phyloP scores from a whole-genome alignment of 208 protist species.

The Leishmania martiniquensis region DNA sequence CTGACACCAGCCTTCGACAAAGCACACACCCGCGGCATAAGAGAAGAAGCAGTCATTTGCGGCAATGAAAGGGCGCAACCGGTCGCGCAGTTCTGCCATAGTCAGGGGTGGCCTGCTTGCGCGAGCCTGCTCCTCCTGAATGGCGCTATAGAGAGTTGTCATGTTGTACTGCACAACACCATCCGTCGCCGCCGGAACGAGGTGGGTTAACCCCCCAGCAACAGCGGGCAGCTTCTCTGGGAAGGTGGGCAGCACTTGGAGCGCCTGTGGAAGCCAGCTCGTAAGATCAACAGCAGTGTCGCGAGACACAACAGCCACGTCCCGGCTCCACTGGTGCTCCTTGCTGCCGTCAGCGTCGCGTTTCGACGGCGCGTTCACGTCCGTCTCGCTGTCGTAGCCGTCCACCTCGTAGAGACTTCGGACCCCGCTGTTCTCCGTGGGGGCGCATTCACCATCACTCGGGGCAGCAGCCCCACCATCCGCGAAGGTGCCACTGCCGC shows the following conservation, averaged over 20 bases:
- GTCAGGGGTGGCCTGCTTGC: conserved; percentile 43
- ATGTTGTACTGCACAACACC: conserved; percentile 81
- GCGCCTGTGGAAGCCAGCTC: conserved; percentile 62
- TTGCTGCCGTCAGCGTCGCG: not conserved
- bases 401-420: conserved; percentile 1
- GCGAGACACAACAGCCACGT: conserved; percentile 21
- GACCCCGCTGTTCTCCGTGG: conserved; percentile 3
- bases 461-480: not conserved
- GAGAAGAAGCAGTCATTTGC: conserved; percentile 80
- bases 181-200: conserved; percentile 51
- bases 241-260: conserved; percentile 61
- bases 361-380: not conserved
- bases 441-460: not conserved
- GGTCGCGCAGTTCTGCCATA: conserved; percentile 41
- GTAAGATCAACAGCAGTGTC: conserved; percentile 44
- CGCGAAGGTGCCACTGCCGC: not conserved
- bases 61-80: conserved; percentile 60
- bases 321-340: not conserved
- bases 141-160: conserved; percentile 47
- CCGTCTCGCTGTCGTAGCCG: not conserved
- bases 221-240: conserved; percentile 41
- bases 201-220: conserved; percentile 48
- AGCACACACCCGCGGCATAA: conserved; percentile 69
- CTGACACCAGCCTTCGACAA: conserved; percentile 82
- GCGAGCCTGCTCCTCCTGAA: conserved; percentile 49